Evolutionary conservation across 2,329 filamentous ascomycete species (phyloP), one percentile per base, ranked within the genome.

Genomic region (Colletotrichum spaethianum): DNA sequence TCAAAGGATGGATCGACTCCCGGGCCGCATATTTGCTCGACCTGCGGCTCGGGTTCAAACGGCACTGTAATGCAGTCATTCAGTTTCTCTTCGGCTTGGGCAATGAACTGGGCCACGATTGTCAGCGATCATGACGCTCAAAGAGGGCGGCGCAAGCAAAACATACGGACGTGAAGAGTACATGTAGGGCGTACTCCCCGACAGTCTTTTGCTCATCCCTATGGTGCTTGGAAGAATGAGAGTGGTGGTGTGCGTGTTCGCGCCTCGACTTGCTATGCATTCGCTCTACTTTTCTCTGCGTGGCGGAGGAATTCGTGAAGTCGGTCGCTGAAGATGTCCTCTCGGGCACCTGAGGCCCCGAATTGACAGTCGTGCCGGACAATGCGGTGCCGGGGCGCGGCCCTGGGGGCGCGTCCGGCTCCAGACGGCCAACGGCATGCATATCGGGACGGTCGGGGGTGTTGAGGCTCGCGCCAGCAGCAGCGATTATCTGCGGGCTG

Each of bases 121-220:
- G 73, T 86, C 76, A 86, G 82, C 68, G 74, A 65, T n/a, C 44
- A 16, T 28, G 28, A 11, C 14, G 38, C 28, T 23, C 26, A 23
- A 14, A 46, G 26, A 48, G 46, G 46, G 48, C 7, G 38, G 26
- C 33, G 44, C 38, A 20, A 52, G 44, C 9, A 26, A 38, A 67
- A 85, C 90, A 82, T 81, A 94, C 92, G 73, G 95, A 95, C 75
- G 96, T 98, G 83, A 98, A 98, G 53, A 99, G 86, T 77, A 98
- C 96, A 82, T 98, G 96, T 73, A 99, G 86, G 26, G 96, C 96
- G 88, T 98, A 98, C 85, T 99, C 96, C 67, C 95, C 95, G n/a
- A 98, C 95, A 0, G 95, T 98, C 82, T 96, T 97, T 75, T 93
- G 90, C 74, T 97, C 94, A 64, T 93, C 90, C 76, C 89, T 89